Percentiles rank a stretch among this genome's conserved stretches.
Evolutionary conservation across 164 flowering plant species (phyloP).

Genomic region (Platanus orientalis): DNA sequence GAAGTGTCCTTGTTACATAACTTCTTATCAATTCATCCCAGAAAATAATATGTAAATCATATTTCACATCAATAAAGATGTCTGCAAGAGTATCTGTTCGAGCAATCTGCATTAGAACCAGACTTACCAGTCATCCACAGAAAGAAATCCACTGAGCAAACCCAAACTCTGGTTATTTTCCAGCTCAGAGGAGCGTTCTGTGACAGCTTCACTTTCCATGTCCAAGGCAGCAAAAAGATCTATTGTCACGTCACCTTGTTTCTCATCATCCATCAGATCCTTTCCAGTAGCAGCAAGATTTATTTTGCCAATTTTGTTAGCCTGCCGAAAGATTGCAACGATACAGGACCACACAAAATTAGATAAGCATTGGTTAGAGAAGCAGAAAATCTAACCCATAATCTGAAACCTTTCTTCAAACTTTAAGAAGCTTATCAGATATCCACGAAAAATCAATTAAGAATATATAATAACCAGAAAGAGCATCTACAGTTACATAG

Average conservation of each 20-base stretch:
- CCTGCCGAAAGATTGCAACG: conserved; percentile 40
- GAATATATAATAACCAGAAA: no score
- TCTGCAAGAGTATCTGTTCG: not conserved
- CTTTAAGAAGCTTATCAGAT: not conserved
- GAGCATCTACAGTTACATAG: no score
- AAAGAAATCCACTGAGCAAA: conserved; percentile 81
- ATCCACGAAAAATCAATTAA: no score
- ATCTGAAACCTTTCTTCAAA: not conserved
- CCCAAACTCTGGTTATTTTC: conserved; percentile 82
- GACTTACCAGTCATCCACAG: conserved; percentile 90
- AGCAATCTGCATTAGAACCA: not conserved
- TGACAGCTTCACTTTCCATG: conserved; percentile 79
- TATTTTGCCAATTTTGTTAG: conserved; percentile 96
- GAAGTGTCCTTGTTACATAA: no score
- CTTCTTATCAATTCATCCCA: no score
- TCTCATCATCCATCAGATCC: conserved; percentile 99
- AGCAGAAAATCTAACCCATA: not conserved
- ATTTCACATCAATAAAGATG: not conserved
- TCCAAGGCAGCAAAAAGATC: conserved; percentile 93
- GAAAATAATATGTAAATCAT: no score
- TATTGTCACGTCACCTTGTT: conserved; percentile 87
- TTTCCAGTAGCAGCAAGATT: conserved; percentile 99
- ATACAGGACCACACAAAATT: not conserved
- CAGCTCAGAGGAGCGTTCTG: conserved; percentile 69
- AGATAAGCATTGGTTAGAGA: not conserved